Base-by-base conservation (phyloP, 306 rosid genomes). In the Myrica gale region DNA sequence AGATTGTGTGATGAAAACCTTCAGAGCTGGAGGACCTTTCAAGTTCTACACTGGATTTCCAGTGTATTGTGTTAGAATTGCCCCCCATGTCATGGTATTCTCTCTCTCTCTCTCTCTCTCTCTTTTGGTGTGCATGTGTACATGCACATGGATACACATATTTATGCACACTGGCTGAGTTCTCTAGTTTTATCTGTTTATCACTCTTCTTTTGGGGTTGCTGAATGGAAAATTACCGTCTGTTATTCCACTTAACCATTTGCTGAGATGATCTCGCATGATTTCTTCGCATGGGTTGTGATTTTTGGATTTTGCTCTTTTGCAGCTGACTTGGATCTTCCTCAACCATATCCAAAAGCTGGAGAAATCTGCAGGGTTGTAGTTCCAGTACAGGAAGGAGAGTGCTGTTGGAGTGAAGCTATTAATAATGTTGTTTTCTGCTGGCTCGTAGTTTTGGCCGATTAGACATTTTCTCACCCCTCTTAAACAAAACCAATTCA, bases 261-360 rank as follows among this genome's bases (percentile, higher is more conserved):
- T 37, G 20, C 68, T 62, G 20, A 37, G 37, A 32, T 0, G 44
- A 5, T 61, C 68, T 61, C 5, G 41, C 3, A 61, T 61, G 0
- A 4, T 65, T 39, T 48, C 20, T 11, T 60, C 0, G 17, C 39
- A 53, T 73, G 15, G 70, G n/a, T 47, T 69, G 15, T 76, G 42
- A 67, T 68, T 56, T n/a, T 32, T 45, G 42, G 63, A 48, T 50
- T 76, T 73, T 68, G 51, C 32, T 68, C 7, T 65, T 73, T 44
- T 84, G 94, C 90, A 95, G 99, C 89, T 95, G 97, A 92, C 97
- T 45, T 90, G 97, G 99, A 92, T 92, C 72, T 95, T 92, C 97
- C 97, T 95, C 83, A 89, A 89, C 85, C 97, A 92, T 82, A 80
- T 95, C 81, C 96, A 92, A 79, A 90, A 90, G 84, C 10, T 90